Evolutionary conservation across 257 asterid genomes (phyloP).

Genomic region (Eucommia ulmoides): DNA sequence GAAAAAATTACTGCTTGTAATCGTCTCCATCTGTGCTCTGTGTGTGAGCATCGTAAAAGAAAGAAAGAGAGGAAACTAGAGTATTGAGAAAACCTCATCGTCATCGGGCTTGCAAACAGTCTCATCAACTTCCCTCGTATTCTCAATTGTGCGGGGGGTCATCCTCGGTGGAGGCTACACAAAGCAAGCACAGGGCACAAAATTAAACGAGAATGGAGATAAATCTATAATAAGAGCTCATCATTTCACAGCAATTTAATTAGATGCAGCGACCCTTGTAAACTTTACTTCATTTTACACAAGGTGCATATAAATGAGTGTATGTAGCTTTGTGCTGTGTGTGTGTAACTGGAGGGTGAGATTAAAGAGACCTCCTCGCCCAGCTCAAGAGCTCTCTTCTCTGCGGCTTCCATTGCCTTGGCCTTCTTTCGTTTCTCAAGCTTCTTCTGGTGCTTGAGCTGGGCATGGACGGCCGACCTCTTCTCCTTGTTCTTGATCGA

Average conservation of each 20-base stretch:
- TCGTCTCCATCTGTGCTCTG: not conserved
- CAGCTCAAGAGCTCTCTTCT: conserved; percentile 73
- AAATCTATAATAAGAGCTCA: no score
- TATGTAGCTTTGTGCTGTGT: no score
- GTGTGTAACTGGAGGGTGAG: no score
- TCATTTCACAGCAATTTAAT: no score
- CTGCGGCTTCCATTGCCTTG: conserved; percentile 65
- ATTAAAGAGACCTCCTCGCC: conserved; percentile 60
- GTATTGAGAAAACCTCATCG: conserved; percentile 34
- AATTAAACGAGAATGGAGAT: not conserved
- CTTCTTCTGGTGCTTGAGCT: conserved; percentile 69
- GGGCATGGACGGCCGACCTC: conserved; percentile 67
- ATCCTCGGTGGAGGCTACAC: conserved; percentile 47
- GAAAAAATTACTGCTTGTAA: not conserved
- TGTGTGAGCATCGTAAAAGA: not conserved
- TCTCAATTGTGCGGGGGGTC: conserved; percentile 79
- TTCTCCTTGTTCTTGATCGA: conserved; percentile 69
- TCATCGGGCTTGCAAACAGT: conserved; percentile 87
- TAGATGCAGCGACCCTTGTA: no score
- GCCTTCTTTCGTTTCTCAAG: conserved; percentile 58
- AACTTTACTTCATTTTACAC: no score
- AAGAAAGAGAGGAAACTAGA: not conserved
- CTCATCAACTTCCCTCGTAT: conserved; percentile 82
- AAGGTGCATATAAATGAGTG: no score
- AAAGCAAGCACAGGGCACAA: not conserved